phyloP scores from a whole-genome alignment of 495 filamentous ascomycete genomes.

The Lophiostoma macrostomum region DNA sequence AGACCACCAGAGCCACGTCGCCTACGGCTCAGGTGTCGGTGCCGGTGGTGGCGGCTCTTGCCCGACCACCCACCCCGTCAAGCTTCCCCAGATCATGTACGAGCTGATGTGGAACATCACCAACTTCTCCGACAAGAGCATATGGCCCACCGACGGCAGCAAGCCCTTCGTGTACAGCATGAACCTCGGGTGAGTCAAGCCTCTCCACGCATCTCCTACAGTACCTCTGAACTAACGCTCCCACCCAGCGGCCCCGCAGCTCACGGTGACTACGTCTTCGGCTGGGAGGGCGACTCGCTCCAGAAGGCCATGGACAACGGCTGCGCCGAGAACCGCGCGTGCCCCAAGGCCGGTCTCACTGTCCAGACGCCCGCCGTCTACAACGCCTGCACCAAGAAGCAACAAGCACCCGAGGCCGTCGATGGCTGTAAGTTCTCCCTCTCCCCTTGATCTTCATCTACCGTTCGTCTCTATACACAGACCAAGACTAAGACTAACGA shows the following conservation, averaged over 20 bases:
- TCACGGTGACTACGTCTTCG: conserved; percentile 51
- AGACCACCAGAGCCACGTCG: conserved; percentile 51
- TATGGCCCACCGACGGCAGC: conserved; percentile 45
- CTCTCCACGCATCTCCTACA: not conserved
- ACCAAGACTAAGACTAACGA: conserved; percentile 2
- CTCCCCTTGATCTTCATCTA: no score
- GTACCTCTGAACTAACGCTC: conserved; percentile 32
- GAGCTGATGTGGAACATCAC: conserved; percentile 52
- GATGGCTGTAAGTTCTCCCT: conserved; percentile 42
- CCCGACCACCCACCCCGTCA: conserved; percentile 49
- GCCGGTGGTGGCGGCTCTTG: conserved; percentile 45
- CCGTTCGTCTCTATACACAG: not conserved
- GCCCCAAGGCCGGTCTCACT: conserved; percentile 39
- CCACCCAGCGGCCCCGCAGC: conserved; percentile 42
- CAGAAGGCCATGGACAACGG: conserved; percentile 50
- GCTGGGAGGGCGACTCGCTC: conserved; percentile 47
- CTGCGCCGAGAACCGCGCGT: conserved; percentile 43
- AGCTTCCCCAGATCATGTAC: conserved; percentile 52
- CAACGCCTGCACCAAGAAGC: conserved; percentile 42
- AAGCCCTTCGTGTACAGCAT: conserved; percentile 50
- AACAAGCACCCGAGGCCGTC: conserved; percentile 42
- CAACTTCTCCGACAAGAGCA: conserved; percentile 41
- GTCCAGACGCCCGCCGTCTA: conserved; percentile 42
- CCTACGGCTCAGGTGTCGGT: conserved; percentile 43
- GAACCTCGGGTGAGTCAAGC: conserved; percentile 47